Evolutionary conservation across 371 early-diverging fungal genomes (phyloP).

Genomic region (Apophysomyces elegans): DNA sequence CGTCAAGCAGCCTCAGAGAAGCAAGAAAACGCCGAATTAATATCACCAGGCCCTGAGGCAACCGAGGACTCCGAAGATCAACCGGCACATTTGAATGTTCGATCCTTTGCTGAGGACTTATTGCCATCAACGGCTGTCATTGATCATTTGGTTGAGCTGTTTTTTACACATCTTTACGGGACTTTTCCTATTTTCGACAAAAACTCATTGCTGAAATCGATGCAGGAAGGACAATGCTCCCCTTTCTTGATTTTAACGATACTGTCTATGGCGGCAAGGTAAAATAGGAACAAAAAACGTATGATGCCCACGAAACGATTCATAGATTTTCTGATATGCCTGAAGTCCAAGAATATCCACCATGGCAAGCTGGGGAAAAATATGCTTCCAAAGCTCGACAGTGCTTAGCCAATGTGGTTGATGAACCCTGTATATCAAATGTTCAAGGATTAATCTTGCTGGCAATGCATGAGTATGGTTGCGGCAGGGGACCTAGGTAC

Average conservation of each 20-base stretch:
- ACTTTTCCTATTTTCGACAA: conserved; percentile 4
- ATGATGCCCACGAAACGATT: neutral
- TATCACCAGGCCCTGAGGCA: neutral
- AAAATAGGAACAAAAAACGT: neutral
- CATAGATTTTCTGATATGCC: conserved; percentile 9
- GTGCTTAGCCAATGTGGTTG: neutral
- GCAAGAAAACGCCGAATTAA: neutral
- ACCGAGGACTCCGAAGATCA: neutral
- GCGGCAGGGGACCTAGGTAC: conserved; percentile 4
- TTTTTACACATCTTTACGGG: conserved; percentile 3
- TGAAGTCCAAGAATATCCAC: neutral
- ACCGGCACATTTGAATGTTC: neutral
- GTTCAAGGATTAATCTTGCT: neutral
- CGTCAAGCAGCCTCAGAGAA: neutral
- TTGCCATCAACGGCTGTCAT: neutral
- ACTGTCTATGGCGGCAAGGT: neutral
- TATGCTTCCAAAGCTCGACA: conserved; percentile 3
- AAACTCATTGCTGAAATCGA: neutral
- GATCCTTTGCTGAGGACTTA: neutral
- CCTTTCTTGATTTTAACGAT: neutral
- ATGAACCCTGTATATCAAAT: neutral
- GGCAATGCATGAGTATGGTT: conserved; percentile 2
- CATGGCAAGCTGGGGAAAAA: conserved; percentile 7
- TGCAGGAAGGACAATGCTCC: neutral
- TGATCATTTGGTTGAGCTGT: conserved; percentile 7